phyloP scores from a whole-genome alignment of 371 early-diverging fungal species.

The Syncephalastrum monosporum region DNA sequence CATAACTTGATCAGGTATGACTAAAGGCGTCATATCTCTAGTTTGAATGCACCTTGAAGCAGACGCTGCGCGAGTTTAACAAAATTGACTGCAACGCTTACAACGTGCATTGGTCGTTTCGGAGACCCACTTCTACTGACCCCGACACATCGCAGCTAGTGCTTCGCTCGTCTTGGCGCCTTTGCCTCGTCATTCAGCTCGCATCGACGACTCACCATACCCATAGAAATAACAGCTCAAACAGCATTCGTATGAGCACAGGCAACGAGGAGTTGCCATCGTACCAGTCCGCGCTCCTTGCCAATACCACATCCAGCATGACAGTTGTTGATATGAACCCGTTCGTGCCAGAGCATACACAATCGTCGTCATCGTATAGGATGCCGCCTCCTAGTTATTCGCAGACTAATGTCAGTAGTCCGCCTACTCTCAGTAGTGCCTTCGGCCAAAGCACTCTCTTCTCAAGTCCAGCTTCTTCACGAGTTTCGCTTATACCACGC shows the following conservation, averaged over 20 bases:
- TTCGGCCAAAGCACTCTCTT: too few relatives aligned
- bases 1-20: not conserved
- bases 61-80: constrained; percentile 34
- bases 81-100: constrained; percentile 23
- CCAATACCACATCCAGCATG: not conserved
- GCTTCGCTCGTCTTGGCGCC: constrained; percentile 14
- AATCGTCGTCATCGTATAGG: not conserved
- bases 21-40: constrained; percentile 5
- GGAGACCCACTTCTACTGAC: constrained; percentile 15
- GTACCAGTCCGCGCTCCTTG: constrained; percentile 28
- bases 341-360: not conserved
- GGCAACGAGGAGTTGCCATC: constrained; percentile 30
- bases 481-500: too few relatives aligned
- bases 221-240: too few relatives aligned
- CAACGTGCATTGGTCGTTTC: constrained; percentile 27
- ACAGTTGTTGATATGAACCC: constrained; percentile 1
- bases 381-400: constrained; percentile 25
- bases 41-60: constrained; percentile 39
- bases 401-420: constrained; percentile 5
- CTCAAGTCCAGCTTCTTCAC: too few relatives aligned
- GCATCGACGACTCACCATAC: constrained; percentile 15
- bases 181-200: constrained; percentile 35
- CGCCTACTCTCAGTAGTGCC: too few relatives aligned
- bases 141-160: constrained; percentile 13
- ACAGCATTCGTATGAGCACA: too few relatives aligned